A percentile compares a stretch with the other conserved stretches of the same genome.
Conservation (phyloP, 495 filamentous ascomycete species). For the Penicilliopsis zonata region DNA sequence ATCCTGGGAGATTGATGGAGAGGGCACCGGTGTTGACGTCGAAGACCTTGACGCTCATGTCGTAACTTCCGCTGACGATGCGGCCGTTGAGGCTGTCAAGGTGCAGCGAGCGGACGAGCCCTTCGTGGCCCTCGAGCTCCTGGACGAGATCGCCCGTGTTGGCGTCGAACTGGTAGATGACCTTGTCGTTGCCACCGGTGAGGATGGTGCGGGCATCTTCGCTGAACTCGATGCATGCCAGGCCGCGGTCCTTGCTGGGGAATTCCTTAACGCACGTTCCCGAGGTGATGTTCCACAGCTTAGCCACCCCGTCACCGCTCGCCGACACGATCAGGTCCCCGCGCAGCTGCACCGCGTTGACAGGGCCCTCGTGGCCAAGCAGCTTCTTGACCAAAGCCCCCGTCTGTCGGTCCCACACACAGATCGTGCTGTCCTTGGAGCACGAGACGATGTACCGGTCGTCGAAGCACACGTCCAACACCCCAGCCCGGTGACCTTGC, state of each 20-base stretch:
- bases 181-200: slow-evolving; percentile 84
- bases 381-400: slow-evolving; percentile 62
- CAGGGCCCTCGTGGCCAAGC: slow-evolving; percentile 74
- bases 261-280: slow-evolving; percentile 84
- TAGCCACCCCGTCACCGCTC: slow-evolving; percentile 83
- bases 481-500: slow-evolving; percentile 65
- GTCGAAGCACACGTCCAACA: slow-evolving; percentile 88
- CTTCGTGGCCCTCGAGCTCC: slow-evolving; percentile 64
- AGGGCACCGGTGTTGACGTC: slow-evolving; percentile 63
- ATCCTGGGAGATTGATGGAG: slow-evolving; percentile 68
- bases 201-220: slow-evolving; percentile 82
- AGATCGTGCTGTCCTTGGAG: slow-evolving; percentile 86
- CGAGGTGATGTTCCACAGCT: slow-evolving; percentile 85
- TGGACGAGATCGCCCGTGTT: slow-evolving; percentile 74
- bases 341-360: slow-evolving; percentile 90
- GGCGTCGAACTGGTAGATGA: slow-evolving; percentile 90
- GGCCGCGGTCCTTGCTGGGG: slow-evolving; percentile 69
- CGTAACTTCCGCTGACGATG: slow-evolving; percentile 84
- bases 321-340: slow-evolving; percentile 86
- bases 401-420: slow-evolving; percentile 81
- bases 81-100: slow-evolving; percentile 73
- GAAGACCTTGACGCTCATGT: slow-evolving; percentile 87
- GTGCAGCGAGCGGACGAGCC: slow-evolving; percentile 77
- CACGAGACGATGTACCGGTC: slow-evolving; percentile 87
- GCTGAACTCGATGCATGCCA: slow-evolving; percentile 91